Conservation (phyloP, 495 filamentous ascomycete species). For the Penicillium flavigenum region DNA sequence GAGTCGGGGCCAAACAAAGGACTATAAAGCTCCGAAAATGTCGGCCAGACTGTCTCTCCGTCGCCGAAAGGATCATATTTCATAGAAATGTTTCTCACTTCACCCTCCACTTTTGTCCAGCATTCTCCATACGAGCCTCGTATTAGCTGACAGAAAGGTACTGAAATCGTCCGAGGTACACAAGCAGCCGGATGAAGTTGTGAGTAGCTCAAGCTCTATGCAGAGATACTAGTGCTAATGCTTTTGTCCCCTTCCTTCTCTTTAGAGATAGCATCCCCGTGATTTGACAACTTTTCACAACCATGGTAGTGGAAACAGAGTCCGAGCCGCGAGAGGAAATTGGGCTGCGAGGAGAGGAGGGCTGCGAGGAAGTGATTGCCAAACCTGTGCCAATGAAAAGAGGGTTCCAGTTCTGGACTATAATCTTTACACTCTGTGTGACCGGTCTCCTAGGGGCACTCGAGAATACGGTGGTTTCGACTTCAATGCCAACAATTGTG, state of each 20-base stretch:
- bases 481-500: slow-evolving; percentile 39
- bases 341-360: too few species aligned
- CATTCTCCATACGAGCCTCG: not conserved
- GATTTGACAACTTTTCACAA: not conserved
- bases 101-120: not conserved
- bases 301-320: too few species aligned
- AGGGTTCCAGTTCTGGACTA: too few species aligned
- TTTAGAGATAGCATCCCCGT: not conserved
- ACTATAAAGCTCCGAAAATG: not conserved
- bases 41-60: slow-evolving; percentile 1
- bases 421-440: not conserved
- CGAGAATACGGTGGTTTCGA: slow-evolving; percentile 39
- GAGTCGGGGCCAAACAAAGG: not conserved
- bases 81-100: not conserved
- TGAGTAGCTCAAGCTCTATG: not conserved
- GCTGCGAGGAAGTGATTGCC: too few species aligned
- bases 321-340: too few species aligned
- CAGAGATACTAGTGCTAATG: not conserved
- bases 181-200: not conserved
- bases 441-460: slow-evolving; percentile 24
- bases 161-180: not conserved
- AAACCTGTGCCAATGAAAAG: too few species aligned
- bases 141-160: not conserved
- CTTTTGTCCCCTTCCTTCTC: not conserved
- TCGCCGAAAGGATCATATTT: not conserved